A percentile compares a stretch with the other conserved stretches of the same genome.
phyloP scores from a whole-genome alignment of 306 rosid genomes.

The Oemleria cerasiformis region DNA sequence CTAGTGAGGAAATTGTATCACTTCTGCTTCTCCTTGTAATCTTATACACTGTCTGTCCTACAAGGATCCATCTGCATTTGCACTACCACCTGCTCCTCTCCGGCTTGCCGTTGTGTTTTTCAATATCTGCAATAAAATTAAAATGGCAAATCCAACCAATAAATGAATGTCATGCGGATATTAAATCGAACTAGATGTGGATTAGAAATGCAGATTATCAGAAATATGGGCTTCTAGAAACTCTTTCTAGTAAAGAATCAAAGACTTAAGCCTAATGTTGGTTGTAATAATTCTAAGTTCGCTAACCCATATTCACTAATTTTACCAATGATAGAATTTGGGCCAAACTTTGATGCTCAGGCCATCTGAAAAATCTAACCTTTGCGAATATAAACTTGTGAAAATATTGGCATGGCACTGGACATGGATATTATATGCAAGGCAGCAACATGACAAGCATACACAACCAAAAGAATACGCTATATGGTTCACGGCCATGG shows the following conservation, averaged over 20 bases:
- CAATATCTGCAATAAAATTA: conserved; percentile 58
- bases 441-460: not conserved
- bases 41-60: not conserved
- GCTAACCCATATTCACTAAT: not conserved
- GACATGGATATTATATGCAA: not conserved
- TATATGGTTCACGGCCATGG: not conserved
- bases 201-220: not conserved
- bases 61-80: conserved; percentile 26
- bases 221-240: not conserved
- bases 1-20: not conserved
- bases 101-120: conserved; percentile 93
- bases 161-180: not conserved
- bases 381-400: not conserved
- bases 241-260: not conserved
- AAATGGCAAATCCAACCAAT: not conserved
- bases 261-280: not conserved
- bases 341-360: not conserved
- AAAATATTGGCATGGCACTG: not conserved
- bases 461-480: not conserved
- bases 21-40: not conserved
- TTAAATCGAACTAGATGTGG: not conserved
- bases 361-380: too few species aligned
- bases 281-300: too few species aligned
- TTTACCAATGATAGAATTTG: not conserved
- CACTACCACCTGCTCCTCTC: conserved; percentile 51